Base-by-base conservation (phyloP, 2,329 filamentous ascomycete genomes). In the Penicillium digitatum region DNA sequence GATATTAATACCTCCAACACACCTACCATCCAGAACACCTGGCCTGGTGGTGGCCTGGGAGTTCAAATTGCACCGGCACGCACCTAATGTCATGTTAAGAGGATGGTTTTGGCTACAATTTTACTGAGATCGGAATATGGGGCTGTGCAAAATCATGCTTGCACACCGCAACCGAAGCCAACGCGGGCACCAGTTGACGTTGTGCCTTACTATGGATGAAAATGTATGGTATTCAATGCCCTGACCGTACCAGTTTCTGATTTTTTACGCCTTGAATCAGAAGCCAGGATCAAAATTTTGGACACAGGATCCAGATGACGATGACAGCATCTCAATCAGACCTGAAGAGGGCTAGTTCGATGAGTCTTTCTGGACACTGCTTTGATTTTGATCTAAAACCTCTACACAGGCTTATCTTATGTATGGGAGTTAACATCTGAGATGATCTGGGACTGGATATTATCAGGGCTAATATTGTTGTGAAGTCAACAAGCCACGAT, bases 11-110 rank as follows among this genome's bases (percentile, higher is more conserved):
- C 60, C 22, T 54, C 65, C 10, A 66, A 63, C 35, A 55, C 63
- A 26, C 63, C 65, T 46, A 62, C 57, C n/a, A 66, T 69, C 39
- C 66, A 69, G 24, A 62, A 64, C 31, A 52, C 63, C 20, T 72
- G 69, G 69, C 57, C 62, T 26, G 42, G 59, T 34, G 64, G 62
- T 29, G 58, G 57, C 4, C 44, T 72, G 40, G 67, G 67, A 6
- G 66, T 70, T 45, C 60, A 69, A 38, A 65, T 72, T 42, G 62
- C 66, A 22, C 59, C 66, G 9, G 37, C 55, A 7, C 59, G 62
- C 45, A 61, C 58, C 18, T 64, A 56, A 37, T 12, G 10, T 6
- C 42, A 40, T 22, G 16, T 24, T 12, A 26, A 24, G 27, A 40
- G 32, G 5, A 39, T n/a, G 32, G 31, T 45, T 27, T 22, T 12